Evolutionary conservation across 108 stramenopile species (phyloP), one percentile per base, ranked within the genome.

Genomic region (Nitzschia putrida): DNA sequence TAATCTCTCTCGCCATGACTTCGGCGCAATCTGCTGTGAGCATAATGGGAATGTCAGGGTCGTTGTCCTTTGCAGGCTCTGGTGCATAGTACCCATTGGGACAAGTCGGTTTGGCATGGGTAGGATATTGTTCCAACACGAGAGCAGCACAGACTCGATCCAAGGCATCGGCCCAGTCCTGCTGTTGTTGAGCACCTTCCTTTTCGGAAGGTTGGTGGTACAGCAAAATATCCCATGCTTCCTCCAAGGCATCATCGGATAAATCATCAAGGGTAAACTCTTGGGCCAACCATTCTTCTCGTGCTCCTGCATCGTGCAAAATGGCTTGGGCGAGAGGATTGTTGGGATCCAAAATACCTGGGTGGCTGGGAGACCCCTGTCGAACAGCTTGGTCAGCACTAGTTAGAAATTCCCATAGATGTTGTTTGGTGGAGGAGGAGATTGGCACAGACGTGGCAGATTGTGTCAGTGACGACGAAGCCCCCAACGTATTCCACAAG

Each of bases 1-100:
- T 29, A 8, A 80, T 69, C 70, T 80, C 79, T 39, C 79, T 68
- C 1, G 66, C 51, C n/a, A 59, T 69, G 51, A 70, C 72, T 64
- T 80, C 79, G 13, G 64, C 68, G 63, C 72, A 80, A 64, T 80
- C 79, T 29, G 72, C 66, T 4, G 29, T 34, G 29, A 34, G 29
- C 29, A 34, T 34, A 34, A 34, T 34, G 41, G 57, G 66, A 23
- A 49, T 25, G 4, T 55, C 72, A 18, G 68, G 72, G 29, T 53
- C 69, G 41, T 69, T 69, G 43, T 61, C 64, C 29, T 34, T 4
- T 34, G 29, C 3, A 34, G 29, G 29, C 29, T 34, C 29, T 34
- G 29, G 29, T 24, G 61, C 39, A 52, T 73, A 70, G 13, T 80
- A 73, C 68, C 79, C 72, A 49, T 66, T 72, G 18, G 79, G 63